Percentiles rank a stretch among this genome's conserved stretches.
Conservation (phyloP, 1,284 basidiomycete genomes). For the Phenoliferia sp. region DNA sequence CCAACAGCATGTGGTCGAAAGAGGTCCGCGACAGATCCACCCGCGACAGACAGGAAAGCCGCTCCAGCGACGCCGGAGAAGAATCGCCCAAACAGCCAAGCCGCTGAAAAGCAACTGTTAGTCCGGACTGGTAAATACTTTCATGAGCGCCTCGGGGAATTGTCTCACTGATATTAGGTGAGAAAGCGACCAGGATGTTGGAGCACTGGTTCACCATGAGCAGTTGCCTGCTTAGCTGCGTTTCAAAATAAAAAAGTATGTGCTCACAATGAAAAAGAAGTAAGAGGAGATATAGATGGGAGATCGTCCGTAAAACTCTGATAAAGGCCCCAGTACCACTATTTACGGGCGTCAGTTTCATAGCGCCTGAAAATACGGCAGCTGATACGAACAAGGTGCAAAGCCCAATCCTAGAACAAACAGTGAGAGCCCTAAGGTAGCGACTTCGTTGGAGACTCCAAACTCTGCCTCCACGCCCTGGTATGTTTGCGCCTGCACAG, state of each 20-base stretch:
- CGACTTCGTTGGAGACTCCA: slow-evolving; percentile 58
- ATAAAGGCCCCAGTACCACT: slow-evolving; percentile 32
- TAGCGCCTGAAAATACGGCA: background rate
- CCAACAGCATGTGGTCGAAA: slow-evolving; percentile 61
- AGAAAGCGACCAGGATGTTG: slow-evolving; percentile 63
- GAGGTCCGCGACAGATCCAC: slow-evolving; percentile 67
- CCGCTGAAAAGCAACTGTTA: slow-evolving; percentile 29
- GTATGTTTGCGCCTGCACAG: slow-evolving; percentile 55
- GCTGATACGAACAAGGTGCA: slow-evolving; percentile 17
- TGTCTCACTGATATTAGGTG: slow-evolving; percentile 53
- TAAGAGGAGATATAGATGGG: slow-evolving; percentile 28
- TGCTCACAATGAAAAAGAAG: slow-evolving; percentile 41
- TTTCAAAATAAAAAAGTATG: slow-evolving; percentile 46
- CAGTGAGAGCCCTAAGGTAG: slow-evolving; percentile 65
- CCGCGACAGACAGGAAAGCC: slow-evolving; percentile 72
- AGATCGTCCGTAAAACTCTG: slow-evolving; percentile 28
- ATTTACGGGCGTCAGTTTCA: background rate
- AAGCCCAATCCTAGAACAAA: slow-evolving; percentile 47
- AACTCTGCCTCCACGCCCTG: slow-evolving; percentile 57
- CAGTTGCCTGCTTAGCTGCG: background rate
- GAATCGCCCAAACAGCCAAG: slow-evolving; percentile 63
- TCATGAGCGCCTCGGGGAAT: slow-evolving; percentile 31
- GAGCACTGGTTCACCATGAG: slow-evolving; percentile 39
- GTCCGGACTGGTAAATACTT: slow-evolving; percentile 35
- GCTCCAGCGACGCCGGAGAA: slow-evolving; percentile 61